A percentile compares a stretch with the other conserved stretches of the same genome.
Conservation (phyloP, 768 basidiomycete species). For the Myochromella boudieri region DNA sequence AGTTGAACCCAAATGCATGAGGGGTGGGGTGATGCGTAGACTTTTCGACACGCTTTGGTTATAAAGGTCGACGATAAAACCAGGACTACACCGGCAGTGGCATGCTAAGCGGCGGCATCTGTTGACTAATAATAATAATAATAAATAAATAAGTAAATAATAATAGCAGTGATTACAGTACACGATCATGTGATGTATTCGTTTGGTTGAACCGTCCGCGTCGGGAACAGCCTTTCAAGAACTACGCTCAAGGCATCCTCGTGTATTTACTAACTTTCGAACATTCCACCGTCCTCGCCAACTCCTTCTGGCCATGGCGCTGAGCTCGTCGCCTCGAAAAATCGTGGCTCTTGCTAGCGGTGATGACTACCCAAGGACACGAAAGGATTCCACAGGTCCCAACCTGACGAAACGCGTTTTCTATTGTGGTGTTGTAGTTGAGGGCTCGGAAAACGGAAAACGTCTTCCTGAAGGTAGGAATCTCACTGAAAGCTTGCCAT, state of each 20-base stretch:
- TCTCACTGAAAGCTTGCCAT: slow-evolving; percentile 12
- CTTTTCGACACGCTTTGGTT: too few species aligned
- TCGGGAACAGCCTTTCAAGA: too few species aligned
- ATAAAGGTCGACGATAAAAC: too few species aligned
- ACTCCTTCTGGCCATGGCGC: slow-evolving; percentile 45
- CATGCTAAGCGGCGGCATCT: too few species aligned
- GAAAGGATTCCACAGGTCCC: slow-evolving; percentile 37
- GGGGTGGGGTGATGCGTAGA: too few species aligned
- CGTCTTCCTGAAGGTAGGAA: slow-evolving; percentile 65
- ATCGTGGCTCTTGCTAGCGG: slow-evolving; percentile 70
- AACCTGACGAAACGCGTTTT: slow-evolving; percentile 77
- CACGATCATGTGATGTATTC: too few species aligned
- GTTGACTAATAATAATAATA: too few species aligned
- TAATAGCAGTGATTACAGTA: too few species aligned
- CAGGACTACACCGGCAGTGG: too few species aligned
- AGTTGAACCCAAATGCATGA: too few species aligned
- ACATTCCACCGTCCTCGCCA: slow-evolving; percentile 2
- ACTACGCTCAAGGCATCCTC: neutral
- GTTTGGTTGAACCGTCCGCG: too few species aligned
- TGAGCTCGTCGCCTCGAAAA: slow-evolving; percentile 72
- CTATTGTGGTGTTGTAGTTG: slow-evolving; percentile 87
- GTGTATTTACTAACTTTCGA: slow-evolving; percentile 10
- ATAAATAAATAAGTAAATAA: too few species aligned
- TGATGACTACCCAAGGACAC: slow-evolving; percentile 56
- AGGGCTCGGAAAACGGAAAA: slow-evolving; percentile 72